Evolutionary conservation across 441 rosid species (phyloP).

Genomic region (Isatis lusitanica): DNA sequence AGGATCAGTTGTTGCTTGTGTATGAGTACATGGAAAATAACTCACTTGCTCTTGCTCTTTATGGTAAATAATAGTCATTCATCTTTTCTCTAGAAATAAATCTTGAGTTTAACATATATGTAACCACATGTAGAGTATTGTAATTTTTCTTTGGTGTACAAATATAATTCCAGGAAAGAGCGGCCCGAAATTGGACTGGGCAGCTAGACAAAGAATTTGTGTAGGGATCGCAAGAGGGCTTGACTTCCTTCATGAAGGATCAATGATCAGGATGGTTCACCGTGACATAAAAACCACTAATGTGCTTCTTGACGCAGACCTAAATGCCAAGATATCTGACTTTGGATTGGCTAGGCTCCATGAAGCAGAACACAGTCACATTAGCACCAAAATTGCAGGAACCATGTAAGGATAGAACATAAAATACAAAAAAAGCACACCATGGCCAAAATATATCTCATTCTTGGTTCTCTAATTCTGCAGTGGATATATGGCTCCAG

Average conservation of each 20-base stretch:
- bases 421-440: neutral
- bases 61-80: constrained; percentile 37
- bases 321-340: constrained; percentile 51
- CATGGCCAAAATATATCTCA: neutral
- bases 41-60: constrained; percentile 57
- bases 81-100: neutral
- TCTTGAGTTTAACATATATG: neutral
- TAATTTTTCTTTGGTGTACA: neutral
- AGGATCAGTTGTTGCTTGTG: constrained; percentile 52
- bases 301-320: constrained; percentile 43
- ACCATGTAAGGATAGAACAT: constrained; percentile 32
- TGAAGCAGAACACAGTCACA: constrained; percentile 48
- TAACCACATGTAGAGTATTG: neutral
- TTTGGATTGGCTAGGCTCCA: constrained; percentile 55
- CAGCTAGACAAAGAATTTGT: constrained; percentile 37
- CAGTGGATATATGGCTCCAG: constrained; percentile 48
- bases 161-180: constrained; percentile 19
- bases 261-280: constrained; percentile 48
- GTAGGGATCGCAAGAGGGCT: constrained; percentile 48
- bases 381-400: constrained; percentile 54
- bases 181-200: constrained; percentile 39
- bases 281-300: constrained; percentile 57
- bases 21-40: constrained; percentile 66
- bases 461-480: neutral
- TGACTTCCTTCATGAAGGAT: constrained; percentile 56